Conservation (phyloP, 2,329 filamentous ascomycete species). For the Diaporthe sp. region DNA sequence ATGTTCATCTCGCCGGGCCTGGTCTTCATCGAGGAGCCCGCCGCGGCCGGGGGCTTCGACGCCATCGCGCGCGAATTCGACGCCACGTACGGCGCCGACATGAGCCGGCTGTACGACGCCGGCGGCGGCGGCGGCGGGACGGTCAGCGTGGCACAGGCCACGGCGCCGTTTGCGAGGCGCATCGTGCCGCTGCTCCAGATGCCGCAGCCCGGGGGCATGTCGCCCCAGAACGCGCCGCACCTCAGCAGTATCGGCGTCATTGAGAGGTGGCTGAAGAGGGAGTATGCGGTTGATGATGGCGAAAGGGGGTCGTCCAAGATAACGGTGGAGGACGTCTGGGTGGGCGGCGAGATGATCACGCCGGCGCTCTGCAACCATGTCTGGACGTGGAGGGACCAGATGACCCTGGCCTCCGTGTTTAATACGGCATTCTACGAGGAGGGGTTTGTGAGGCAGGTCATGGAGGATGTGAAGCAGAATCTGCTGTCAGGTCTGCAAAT, state of each 20-base stretch:
- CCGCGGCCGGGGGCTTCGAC: not conserved
- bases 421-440: constrained; percentile 11
- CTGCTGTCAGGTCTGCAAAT: not conserved
- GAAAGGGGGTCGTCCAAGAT: not conserved
- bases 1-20: constrained; percentile 20
- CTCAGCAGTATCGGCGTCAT: not conserved
- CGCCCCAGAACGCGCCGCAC: constrained; percentile 10
- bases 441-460: not conserved
- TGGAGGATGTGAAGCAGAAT: not conserved
- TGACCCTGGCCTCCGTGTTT: constrained; percentile 5
- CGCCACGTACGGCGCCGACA: not conserved
- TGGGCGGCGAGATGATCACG: constrained; percentile 8
- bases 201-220: constrained; percentile 2
- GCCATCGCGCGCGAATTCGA: not conserved
- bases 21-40: constrained; percentile 12
- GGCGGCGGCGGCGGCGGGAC: not conserved
- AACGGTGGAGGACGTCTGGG: constrained; percentile 3
- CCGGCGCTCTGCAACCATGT: constrained; percentile 11
- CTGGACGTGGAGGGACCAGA: constrained; percentile 9
- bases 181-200: constrained; percentile 17
- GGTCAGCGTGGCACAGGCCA: not conserved
- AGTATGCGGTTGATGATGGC: not conserved
- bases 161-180: constrained; percentile 7
- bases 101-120: no score
- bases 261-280: not conserved